Evolutionary conservation across 192 early-diverging fungal genomes (phyloP).

Genomic region (Backusella tarrabulga): DNA sequence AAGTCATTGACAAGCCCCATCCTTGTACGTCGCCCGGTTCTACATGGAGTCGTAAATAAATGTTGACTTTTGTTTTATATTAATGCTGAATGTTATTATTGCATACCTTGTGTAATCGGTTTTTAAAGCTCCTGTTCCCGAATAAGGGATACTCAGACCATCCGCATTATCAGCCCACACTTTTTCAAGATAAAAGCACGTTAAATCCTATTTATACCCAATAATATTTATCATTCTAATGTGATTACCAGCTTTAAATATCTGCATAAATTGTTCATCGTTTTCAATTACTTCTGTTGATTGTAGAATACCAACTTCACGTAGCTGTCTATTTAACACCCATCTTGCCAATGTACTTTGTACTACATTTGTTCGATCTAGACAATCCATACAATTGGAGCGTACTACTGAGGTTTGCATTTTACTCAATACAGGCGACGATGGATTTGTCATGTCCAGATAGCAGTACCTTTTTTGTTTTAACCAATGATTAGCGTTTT

Average conservation of each 20-base stretch:
- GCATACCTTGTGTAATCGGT: constrained; percentile 88
- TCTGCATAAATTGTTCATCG: constrained; percentile 59
- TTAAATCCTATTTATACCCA: background rate
- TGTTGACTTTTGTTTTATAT: background rate
- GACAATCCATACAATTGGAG: constrained; percentile 98
- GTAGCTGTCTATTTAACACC: constrained; percentile 72
- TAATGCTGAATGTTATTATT: background rate
- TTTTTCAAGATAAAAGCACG: constrained; percentile 25
- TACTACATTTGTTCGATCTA: constrained; percentile 99
- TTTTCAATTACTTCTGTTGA: constrained; percentile 61
- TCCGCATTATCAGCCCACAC: constrained; percentile 99
- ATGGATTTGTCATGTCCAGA: constrained; percentile 35
- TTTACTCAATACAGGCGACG: constrained; percentile 30
- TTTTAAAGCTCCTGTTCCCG: constrained; percentile 95
- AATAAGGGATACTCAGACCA: constrained; percentile 84
- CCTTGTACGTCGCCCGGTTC: constrained; percentile 84
- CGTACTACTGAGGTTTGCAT: constrained; percentile 82
- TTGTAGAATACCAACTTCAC: constrained; percentile 59
- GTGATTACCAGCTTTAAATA: constrained; percentile 74
- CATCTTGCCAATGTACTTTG: constrained; percentile 85
- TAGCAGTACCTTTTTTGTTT: constrained; percentile 51
- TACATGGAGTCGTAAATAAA: constrained; percentile 11
- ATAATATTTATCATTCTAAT: background rate
- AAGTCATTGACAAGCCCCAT: constrained; percentile 77
- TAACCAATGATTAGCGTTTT: background rate